These are phyloP conservation scores for Prunus mira DNA, from an alignment of 306 rosid species.

Conservation along the genomic window DNA sequence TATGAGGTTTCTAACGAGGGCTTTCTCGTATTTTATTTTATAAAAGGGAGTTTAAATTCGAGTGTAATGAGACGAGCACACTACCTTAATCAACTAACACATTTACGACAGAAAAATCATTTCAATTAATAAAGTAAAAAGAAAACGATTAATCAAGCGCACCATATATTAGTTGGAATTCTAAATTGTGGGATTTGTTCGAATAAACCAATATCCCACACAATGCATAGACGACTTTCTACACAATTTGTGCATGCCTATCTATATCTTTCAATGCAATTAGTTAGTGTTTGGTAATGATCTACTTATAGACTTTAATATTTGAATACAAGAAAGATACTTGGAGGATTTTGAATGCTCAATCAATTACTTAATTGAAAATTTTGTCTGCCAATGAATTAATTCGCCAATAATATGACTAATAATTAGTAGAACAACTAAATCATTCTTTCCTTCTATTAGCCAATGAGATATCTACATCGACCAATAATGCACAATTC, in stretches of 20 bases:
- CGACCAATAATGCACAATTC: slow-evolving; percentile 5
- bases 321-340: slow-evolving; percentile 6
- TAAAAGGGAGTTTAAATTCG: too few species aligned
- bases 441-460: slow-evolving; percentile 8
- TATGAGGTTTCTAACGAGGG: not conserved
- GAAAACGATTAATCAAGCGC: too few species aligned
- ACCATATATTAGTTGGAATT: too few species aligned
- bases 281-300: not conserved
- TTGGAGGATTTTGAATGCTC: slow-evolving; percentile 16
- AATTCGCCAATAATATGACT: not conserved
- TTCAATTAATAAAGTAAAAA: too few species aligned
- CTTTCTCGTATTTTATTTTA: too few species aligned
- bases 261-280: not conserved
- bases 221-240: not conserved
- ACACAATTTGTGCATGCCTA: not conserved
- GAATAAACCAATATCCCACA: too few species aligned
- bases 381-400: not conserved
- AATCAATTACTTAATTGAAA: not conserved
- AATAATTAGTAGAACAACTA: not conserved
- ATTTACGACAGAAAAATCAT: too few species aligned
- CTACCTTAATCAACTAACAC: too few species aligned
- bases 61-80: too few species aligned
- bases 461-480: not conserved
- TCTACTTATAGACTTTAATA: not conserved
- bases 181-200: too few species aligned